phyloP scores from a whole-genome alignment of 2,329 filamentous ascomycete genomes.

The Hypoxylon sp. region DNA sequence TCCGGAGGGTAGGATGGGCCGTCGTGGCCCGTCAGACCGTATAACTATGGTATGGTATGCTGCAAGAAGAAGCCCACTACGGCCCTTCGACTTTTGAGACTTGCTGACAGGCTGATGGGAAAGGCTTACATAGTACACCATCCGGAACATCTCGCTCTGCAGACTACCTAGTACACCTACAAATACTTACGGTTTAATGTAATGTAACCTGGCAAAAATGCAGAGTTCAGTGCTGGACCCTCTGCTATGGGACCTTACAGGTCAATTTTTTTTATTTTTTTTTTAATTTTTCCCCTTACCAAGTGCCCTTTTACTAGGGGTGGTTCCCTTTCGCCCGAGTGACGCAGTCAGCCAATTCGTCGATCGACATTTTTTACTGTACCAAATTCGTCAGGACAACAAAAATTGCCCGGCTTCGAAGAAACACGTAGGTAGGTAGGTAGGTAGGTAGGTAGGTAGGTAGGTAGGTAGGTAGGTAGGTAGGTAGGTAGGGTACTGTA shows the following conservation, averaged over 20 bases:
- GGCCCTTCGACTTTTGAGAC: conserved; percentile 26
- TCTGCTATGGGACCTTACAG: conserved; percentile 47
- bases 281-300: conserved; percentile 18
- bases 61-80: conserved; percentile 44
- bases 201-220: conserved; percentile 42
- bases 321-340: conserved; percentile 42
- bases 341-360: conserved; percentile 48
- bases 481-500: conserved; percentile 21
- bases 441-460: conserved; percentile 24
- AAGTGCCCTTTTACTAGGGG: conserved; percentile 38
- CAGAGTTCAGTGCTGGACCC: conserved; percentile 40
- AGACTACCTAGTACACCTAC: conserved; percentile 36
- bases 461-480: conserved; percentile 24
- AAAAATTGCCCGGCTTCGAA: conserved; percentile 3
- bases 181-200: conserved; percentile 38
- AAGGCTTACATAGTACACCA: conserved; percentile 34
- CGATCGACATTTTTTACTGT: conserved; percentile 40
- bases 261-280: conserved; percentile 35
- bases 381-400: conserved; percentile 32
- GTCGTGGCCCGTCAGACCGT: conserved; percentile 36
- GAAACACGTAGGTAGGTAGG: conserved; percentile 29
- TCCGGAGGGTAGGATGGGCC: conserved; percentile 45
- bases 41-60: conserved; percentile 19
- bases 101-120: conserved; percentile 34
- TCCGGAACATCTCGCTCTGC: conserved; percentile 41